Conservation (phyloP, 2,329 filamentous ascomycete species). For the Fusarium agapanthi region DNA sequence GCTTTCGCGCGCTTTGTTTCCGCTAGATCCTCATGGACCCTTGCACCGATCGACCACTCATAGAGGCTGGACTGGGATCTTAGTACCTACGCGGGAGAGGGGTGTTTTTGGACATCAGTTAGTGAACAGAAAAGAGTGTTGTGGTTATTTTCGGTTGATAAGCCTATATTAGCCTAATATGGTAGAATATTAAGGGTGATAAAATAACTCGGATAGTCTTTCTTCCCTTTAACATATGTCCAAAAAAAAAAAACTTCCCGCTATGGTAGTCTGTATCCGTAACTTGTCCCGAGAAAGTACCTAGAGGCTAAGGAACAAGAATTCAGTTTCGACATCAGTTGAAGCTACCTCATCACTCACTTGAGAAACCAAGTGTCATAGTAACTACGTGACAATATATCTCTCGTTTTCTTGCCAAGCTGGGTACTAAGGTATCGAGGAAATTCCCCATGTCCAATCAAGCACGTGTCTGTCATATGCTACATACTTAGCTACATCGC, state of each 20-base stretch:
- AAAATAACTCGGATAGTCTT: no score
- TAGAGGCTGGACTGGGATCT: not conserved
- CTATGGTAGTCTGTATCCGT: not conserved
- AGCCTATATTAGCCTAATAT: no score
- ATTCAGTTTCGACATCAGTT: conserved; percentile 10
- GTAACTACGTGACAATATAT: not conserved
- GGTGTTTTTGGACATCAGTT: no score
- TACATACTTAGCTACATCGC: not conserved
- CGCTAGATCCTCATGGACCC: conserved; percentile 24
- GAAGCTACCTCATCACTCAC: not conserved
- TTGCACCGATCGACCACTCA: conserved; percentile 29
- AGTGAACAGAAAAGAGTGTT: no score
- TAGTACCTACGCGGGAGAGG: no score
- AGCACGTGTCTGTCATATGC: not conserved
- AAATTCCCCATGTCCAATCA: not conserved
- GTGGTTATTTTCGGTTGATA: no score
- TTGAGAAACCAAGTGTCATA: not conserved
- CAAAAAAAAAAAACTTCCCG: no score
- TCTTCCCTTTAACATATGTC: no score
- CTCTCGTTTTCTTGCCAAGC: not conserved
- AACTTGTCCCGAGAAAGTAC: conserved; percentile 9
- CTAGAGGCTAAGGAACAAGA: conserved; percentile 4
- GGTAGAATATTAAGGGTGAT: no score
- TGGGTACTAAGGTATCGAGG: not conserved
- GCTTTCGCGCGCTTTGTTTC: conserved; percentile 23